These are phyloP conservation scores for Naganishia cerealis DNA, from an alignment of 1,284 basidiomycete species.

Conservation along the genomic window DNA sequence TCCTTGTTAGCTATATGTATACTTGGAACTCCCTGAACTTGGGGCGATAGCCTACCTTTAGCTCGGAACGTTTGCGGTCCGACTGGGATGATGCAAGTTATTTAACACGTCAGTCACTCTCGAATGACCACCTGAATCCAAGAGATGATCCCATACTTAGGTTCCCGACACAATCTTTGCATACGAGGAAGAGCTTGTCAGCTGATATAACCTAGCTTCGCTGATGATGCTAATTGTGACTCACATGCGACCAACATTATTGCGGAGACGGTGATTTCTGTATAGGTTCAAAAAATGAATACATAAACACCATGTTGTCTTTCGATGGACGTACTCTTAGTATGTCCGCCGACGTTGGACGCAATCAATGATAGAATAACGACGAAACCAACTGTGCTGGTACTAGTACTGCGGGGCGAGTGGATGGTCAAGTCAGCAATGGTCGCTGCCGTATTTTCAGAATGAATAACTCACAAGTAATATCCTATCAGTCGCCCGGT, in stretches of 20 bases:
- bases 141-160: conserved; percentile 6
- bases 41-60: conserved; percentile 3
- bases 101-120: background rate
- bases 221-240: background rate
- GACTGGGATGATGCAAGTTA: conserved; percentile 21
- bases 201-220: background rate
- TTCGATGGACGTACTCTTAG: conserved; percentile 19
- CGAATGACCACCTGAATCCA: background rate
- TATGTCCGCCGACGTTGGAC: conserved; percentile 31
- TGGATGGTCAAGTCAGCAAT: conserved; percentile 20
- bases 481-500: conserved; percentile 24
- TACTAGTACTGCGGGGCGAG: conserved; percentile 19
- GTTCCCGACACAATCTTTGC: conserved; percentile 29
- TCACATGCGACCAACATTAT: conserved; percentile 27
- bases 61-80: conserved; percentile 38
- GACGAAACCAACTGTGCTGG: conserved; percentile 35
- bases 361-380: conserved; percentile 37
- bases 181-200: background rate
- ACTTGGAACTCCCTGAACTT: background rate
- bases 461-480: conserved; percentile 21
- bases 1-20: background rate
- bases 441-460: background rate
- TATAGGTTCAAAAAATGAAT: background rate
- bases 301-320: background rate
- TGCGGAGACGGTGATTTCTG: conserved; percentile 27